Conservation (phyloP, 169 alveolate species). For the Babesia ovis region DNA sequence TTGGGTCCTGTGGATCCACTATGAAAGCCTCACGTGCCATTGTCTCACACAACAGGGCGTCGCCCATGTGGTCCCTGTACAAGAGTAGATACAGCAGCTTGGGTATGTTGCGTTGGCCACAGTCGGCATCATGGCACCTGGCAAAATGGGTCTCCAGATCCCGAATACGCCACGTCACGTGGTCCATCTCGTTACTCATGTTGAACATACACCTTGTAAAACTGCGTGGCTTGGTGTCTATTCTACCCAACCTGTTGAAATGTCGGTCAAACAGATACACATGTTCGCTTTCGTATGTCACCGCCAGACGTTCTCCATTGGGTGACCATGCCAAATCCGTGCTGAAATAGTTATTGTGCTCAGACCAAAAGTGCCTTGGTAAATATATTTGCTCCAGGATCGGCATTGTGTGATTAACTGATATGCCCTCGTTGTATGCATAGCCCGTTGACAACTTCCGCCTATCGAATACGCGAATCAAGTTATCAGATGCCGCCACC, state of each 20-base stretch:
- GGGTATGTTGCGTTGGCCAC: constrained; percentile 13
- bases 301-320: constrained; percentile 59
- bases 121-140: constrained; percentile 1
- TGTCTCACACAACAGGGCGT: constrained; percentile 28
- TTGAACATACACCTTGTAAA: constrained; percentile 11
- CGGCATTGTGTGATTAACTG: constrained; percentile 47
- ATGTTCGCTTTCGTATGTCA: constrained; percentile 60
- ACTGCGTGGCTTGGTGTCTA: constrained; percentile 4
- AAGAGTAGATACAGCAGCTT: constrained; percentile 16
- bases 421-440: constrained; percentile 27
- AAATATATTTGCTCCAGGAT: constrained; percentile 46
- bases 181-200: not conserved
- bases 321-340: constrained; percentile 56
- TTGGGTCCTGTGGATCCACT: not conserved
- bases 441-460: constrained; percentile 47
- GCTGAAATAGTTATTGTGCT: constrained; percentile 23
- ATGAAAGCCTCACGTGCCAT: constrained; percentile 11
- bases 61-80: constrained; percentile 22
- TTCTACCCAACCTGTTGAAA: constrained; percentile 37
- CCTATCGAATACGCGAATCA: constrained; percentile 70
- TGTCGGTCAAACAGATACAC: constrained; percentile 61
- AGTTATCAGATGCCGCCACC: constrained; percentile 67
- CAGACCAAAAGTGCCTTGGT: constrained; percentile 69
- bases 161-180: not conserved
- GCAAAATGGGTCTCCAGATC: constrained; percentile 19